Conservation (phyloP, 139 green algal species). For the Zygnema circumcarinatum region DNA sequence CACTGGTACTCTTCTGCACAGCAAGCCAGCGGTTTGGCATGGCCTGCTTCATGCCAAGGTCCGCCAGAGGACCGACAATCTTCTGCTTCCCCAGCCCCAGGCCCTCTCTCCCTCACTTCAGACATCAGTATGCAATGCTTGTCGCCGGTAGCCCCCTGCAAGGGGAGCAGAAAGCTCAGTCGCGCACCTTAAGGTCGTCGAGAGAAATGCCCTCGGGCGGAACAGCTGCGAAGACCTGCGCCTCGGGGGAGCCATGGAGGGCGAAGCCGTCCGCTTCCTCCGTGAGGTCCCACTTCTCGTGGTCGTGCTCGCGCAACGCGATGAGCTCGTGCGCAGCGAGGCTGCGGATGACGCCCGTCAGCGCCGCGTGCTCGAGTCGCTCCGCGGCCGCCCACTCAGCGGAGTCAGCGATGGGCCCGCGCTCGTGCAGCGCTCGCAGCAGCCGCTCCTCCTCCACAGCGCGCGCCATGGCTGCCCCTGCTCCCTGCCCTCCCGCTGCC, state of each 20-base stretch:
- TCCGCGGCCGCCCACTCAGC: slow-evolving; percentile 67
- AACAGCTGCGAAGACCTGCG: slow-evolving; percentile 81
- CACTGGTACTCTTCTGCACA: slow-evolving; percentile 38
- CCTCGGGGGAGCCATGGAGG: slow-evolving; percentile 80
- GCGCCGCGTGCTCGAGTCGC: slow-evolving; percentile 72
- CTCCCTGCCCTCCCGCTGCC: too few relatives aligned
- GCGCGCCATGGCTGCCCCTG: background rate
- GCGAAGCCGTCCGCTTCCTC: slow-evolving; percentile 79
- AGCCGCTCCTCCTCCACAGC: slow-evolving; percentile 55
- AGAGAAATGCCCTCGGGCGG: slow-evolving; percentile 76
- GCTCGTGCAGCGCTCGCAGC: slow-evolving; percentile 67
- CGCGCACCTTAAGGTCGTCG: slow-evolving; percentile 69
- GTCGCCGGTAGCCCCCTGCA: background rate
- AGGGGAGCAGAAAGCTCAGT: background rate
- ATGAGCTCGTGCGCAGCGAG: slow-evolving; percentile 83
- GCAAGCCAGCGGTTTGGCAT: slow-evolving; percentile 87
- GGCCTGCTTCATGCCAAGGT: slow-evolving; percentile 91
- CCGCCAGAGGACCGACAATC: slow-evolving; percentile 70
- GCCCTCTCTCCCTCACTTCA: background rate
- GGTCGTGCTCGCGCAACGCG: slow-evolving; percentile 35
- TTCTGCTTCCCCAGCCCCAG: background rate
- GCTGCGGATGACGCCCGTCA: slow-evolving; percentile 88
- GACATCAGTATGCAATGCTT: background rate
- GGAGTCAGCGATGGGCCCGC: slow-evolving; percentile 75
- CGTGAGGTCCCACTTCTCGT: slow-evolving; percentile 73